A percentile compares a stretch with the other conserved stretches of the same genome.
These are phyloP conservation scores for Lobulomyces angularis DNA, from an alignment of 192 early-diverging fungal genomes.

Conservation along the genomic window DNA sequence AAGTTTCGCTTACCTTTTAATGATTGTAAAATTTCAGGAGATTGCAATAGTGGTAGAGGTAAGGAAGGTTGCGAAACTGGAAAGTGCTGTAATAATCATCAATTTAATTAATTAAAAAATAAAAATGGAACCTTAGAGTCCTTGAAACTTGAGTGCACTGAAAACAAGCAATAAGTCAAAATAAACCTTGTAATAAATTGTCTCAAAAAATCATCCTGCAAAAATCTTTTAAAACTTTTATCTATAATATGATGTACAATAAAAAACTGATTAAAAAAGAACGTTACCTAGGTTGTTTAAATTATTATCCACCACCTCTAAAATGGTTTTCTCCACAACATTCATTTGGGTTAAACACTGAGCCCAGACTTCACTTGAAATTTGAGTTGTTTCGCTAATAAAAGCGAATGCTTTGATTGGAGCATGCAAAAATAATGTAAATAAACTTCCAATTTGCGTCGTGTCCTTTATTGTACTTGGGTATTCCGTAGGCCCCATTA, in stretches of 20 bases:
- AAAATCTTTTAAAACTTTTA: slow-evolving; percentile 54
- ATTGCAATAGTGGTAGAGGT: not conserved
- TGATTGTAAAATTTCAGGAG: not conserved
- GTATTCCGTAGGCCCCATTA: slow-evolving; percentile 83
- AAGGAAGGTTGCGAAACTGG: not conserved
- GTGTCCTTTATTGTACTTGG: slow-evolving; percentile 62
- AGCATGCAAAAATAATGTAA: slow-evolving; percentile 87
- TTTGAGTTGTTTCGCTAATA: slow-evolving; percentile 53
- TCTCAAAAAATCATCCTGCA: slow-evolving; percentile 84
- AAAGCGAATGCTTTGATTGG: slow-evolving; percentile 83
- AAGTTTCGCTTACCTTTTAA: slow-evolving; percentile 1
- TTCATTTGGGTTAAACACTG: slow-evolving; percentile 41
- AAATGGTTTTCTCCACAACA: slow-evolving; percentile 19
- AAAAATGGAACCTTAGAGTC: slow-evolving; percentile 32
- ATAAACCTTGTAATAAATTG: slow-evolving; percentile 81
- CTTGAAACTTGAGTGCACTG: slow-evolving; percentile 50
- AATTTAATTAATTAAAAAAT: not conserved
- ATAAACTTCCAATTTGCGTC: slow-evolving; percentile 72
- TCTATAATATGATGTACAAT: slow-evolving; percentile 20
- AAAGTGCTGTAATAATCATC: not conserved
- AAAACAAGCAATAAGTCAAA: slow-evolving; percentile 55
- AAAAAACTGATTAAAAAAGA: slow-evolving; percentile 12
- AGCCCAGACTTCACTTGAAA: slow-evolving; percentile 56
- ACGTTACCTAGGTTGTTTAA: slow-evolving; percentile 13
- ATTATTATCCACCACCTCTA: slow-evolving; percentile 18